Base-by-base conservation (phyloP, 495 filamentous ascomycete genomes). In the Pyrenula massariospora region DNA sequence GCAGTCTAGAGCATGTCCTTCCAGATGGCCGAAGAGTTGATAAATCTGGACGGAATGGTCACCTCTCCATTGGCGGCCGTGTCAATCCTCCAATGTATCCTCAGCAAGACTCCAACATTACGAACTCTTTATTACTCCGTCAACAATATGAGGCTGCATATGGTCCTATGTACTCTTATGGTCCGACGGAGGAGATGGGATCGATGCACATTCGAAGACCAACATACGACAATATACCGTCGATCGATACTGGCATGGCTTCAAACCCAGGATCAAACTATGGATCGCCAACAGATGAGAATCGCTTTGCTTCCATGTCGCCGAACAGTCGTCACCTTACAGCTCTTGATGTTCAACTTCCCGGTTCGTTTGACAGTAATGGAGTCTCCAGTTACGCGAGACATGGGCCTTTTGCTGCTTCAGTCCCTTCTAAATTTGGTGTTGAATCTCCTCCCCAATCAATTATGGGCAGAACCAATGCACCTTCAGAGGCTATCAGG, bases 351-450 rank as follows among this genome's bases (percentile, higher is more conserved):
- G 94, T 91, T 5, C 89, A 89, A 1, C 82, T 98, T 22, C 93
- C 93, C 10, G 90, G 89, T 11, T 97, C 93, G 1, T 96, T 98
- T 65, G 94, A 97, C 67, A 95, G 89, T 64, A 91, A 97, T 61
- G 93, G 93, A 49, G 88, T 96, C 20, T 96, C 91, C 3, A 86
- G 89, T 64, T 87, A 87, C 55, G 92, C 93, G 22, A 81, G 91
- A 53, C 88, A 90, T 65, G 94, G 89, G 0, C 89, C 93, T 0
- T 89, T 94, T 61, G 92, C 92, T 12, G 86, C 92, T 8, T 97
- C 93, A 0, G 85, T 98, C 31, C 93, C 93, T 1, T 87, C 90
- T 12, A 89, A 91, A 60, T 96, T 97, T 63, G 90, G 89, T 10
- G 70, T 96, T 57, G 93, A 95, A 52, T 94, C 91, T 1, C 89